phyloP scores from a whole-genome alignment of 106 monocot genomes.

The Platanthera zijinensis region DNA sequence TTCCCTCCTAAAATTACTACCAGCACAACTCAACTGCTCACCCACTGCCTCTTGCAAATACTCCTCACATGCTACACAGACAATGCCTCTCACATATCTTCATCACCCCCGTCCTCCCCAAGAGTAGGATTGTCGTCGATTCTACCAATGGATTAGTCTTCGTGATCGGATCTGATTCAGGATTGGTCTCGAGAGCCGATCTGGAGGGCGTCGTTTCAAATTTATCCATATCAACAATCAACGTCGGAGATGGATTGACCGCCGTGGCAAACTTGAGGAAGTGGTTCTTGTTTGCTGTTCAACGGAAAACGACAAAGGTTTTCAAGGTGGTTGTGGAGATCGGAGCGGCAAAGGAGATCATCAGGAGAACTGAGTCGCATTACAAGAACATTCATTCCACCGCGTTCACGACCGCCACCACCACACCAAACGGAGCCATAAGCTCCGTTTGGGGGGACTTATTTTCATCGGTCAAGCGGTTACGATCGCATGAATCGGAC shows the following conservation, averaged over 20 bases:
- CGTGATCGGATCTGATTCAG: constrained; percentile 21
- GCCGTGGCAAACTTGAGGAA: constrained; percentile 32
- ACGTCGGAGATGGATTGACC: constrained; percentile 17
- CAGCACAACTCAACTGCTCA: too few species aligned
- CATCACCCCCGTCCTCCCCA: constrained; percentile 7
- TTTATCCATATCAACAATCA: constrained; percentile 30
- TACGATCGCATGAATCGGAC: too few species aligned
- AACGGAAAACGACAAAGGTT: constrained; percentile 24
- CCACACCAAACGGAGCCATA: too few species aligned
- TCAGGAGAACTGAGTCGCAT: neutral
- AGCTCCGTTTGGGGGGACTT: too few species aligned
- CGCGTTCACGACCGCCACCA: too few species aligned
- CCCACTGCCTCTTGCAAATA: too few species aligned
- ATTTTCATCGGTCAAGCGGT: too few species aligned
- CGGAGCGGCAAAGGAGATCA: constrained; percentile 31
- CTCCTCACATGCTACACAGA: too few species aligned
- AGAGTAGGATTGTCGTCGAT: constrained; percentile 33
- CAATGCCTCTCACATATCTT: too few species aligned
- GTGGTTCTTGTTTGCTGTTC: constrained; percentile 55
- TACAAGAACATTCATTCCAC: too few species aligned
- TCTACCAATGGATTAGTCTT: constrained; percentile 33
- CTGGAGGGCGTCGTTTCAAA: constrained; percentile 20
- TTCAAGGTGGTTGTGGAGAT: constrained; percentile 55
- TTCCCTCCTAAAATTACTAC: too few species aligned
- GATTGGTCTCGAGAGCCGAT: constrained; percentile 36